phyloP scores from a whole-genome alignment of 2,329 filamentous ascomycete species.

The Phoma sp. region DNA sequence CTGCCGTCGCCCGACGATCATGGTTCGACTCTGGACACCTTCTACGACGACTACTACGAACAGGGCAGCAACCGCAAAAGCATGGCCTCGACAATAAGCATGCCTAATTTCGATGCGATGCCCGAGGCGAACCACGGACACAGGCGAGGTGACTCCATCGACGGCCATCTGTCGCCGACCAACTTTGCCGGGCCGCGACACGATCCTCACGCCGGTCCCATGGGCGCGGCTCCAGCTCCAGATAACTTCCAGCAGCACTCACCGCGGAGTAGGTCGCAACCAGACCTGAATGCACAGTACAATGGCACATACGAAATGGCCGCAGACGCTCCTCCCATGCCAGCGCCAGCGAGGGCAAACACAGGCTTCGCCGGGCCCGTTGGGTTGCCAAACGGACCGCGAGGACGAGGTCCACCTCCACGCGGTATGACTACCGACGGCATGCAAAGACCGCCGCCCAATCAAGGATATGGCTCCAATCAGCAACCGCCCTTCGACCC shows the following conservation, averaged over 20 bases:
- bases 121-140: constrained; percentile 45
- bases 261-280: constrained; percentile 71
- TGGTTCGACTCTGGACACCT: constrained; percentile 57
- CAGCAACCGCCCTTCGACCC: constrained; percentile 39
- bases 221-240: constrained; percentile 11
- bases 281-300: constrained; percentile 60
- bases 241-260: constrained; percentile 49
- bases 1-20: constrained; percentile 34
- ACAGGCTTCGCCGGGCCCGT: constrained; percentile 41
- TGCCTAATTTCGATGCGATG: constrained; percentile 70
- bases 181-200: constrained; percentile 1
- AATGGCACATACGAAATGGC: constrained; percentile 73
- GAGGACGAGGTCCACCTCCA: constrained; percentile 38
- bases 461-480: constrained; percentile 21
- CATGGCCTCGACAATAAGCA: constrained; percentile 61
- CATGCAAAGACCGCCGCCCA: constrained; percentile 4
- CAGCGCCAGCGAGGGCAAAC: constrained; percentile 59
- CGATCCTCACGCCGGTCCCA: constrained; percentile 14
- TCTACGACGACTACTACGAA: constrained; percentile 60
- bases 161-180: constrained; percentile 42
- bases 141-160: constrained; percentile 48
- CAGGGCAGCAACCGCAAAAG: constrained; percentile 45
- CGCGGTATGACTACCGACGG: constrained; percentile 31
- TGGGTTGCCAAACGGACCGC: constrained; percentile 37
- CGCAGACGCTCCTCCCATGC: constrained; percentile 61